phyloP scores from a whole-genome alignment of 163 green algal species.

The Volvox carteri region DNA sequence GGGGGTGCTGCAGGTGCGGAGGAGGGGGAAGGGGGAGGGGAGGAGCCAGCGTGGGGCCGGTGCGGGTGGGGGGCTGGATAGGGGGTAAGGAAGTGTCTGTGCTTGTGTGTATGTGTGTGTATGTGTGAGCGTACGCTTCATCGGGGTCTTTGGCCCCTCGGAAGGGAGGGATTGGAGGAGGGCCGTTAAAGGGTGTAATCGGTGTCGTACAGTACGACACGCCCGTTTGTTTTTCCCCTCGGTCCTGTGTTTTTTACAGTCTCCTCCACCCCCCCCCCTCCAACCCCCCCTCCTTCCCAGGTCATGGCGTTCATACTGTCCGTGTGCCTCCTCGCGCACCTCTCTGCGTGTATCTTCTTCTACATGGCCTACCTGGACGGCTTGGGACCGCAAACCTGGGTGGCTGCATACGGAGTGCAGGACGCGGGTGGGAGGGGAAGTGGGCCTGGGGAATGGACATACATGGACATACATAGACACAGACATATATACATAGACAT shows the following conservation, averaged over 20 bases:
- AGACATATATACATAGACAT: too few relatives aligned
- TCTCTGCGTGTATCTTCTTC: constrained; percentile 69
- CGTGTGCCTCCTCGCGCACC: constrained; percentile 62
- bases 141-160: too few relatives aligned
- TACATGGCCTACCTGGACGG: constrained; percentile 66
- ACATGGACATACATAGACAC: too few relatives aligned
- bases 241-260: too few relatives aligned
- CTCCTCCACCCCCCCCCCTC: background rate
- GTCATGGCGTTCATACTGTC: constrained; percentile 56
- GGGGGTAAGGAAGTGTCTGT: background rate
- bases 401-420: constrained; percentile 54
- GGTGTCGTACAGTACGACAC: too few relatives aligned
- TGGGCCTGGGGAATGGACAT: background rate
- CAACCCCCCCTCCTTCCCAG: background rate
- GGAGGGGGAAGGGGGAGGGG: background rate
- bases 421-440: background rate
- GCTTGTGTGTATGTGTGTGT: too few relatives aligned
- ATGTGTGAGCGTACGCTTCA: too few relatives aligned
- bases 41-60: background rate
- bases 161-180: too few relatives aligned
- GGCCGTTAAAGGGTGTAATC: too few relatives aligned
- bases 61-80: background rate
- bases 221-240: too few relatives aligned
- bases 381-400: constrained; percentile 51
- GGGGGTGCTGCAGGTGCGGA: constrained; percentile 55